These are phyloP conservation scores for Echites panduratus DNA, from an alignment of 257 asterid genomes.

Conservation along the genomic window DNA sequence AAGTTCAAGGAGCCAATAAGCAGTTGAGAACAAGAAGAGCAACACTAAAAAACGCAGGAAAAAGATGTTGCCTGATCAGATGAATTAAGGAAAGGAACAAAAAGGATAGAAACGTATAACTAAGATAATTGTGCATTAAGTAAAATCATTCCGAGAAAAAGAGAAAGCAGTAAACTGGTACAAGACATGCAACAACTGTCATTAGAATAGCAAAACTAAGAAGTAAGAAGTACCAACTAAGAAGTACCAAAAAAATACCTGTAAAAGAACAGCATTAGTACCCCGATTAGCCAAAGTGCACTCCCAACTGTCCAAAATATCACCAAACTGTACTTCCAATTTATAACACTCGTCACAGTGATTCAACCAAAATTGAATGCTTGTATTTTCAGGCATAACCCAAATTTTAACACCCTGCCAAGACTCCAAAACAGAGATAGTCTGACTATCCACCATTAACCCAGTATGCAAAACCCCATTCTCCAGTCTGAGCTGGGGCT, in stretches of 20 bases:
- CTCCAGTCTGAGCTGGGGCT: constrained; percentile 43
- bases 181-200: background rate
- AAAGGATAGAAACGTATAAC: background rate
- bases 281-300: constrained; percentile 36
- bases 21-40: background rate
- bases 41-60: background rate
- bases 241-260: constrained; percentile 32
- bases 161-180: background rate
- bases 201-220: background rate
- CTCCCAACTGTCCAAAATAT: constrained; percentile 46
- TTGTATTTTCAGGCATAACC: constrained; percentile 78
- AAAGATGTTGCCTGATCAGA: background rate
- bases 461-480: constrained; percentile 46
- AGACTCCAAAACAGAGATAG: constrained; percentile 51
- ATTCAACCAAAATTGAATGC: constrained; percentile 46
- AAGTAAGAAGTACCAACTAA: background rate
- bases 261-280: constrained; percentile 48
- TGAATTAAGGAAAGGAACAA: background rate
- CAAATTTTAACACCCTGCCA: constrained; percentile 54
- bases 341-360: constrained; percentile 40
- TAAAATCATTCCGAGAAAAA: background rate
- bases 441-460: constrained; percentile 37
- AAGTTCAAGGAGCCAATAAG: background rate
- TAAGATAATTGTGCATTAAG: background rate
- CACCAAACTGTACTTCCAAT: constrained; percentile 71